A percentile compares a stretch with the other conserved stretches of the same genome.
Conservation (phyloP, 2,329 filamentous ascomycete species). For the Chaetomium strumarium region DNA sequence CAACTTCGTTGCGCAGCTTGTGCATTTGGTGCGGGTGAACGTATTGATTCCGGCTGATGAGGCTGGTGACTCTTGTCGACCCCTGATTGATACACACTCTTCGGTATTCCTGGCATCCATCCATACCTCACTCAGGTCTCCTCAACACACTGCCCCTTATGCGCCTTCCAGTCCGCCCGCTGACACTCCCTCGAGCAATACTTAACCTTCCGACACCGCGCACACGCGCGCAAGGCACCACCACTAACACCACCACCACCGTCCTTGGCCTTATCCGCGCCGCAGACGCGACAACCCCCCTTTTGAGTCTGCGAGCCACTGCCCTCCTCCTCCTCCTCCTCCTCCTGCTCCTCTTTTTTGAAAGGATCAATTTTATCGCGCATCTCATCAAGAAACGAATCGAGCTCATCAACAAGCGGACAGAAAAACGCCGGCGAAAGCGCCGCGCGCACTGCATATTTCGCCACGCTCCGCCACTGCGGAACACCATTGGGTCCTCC, state of each 20-base stretch:
- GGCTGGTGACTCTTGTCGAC: too few species aligned
- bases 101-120: too few species aligned
- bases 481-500: background rate
- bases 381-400: too few species aligned
- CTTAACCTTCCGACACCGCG: background rate
- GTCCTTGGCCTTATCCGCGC: constrained; percentile 9
- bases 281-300: too few species aligned
- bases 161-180: constrained; percentile 7
- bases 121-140: too few species aligned
- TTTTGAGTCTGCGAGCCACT: background rate
- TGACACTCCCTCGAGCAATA: constrained; percentile 8
- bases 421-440: constrained; percentile 7
- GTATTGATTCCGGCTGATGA: too few species aligned
- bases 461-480: constrained; percentile 3
- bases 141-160: background rate
- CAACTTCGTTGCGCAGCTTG: too few species aligned
- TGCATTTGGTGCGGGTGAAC: too few species aligned
- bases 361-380: background rate
- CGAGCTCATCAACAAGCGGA: background rate
- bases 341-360: too few species aligned
- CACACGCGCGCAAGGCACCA: background rate
- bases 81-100: too few species aligned
- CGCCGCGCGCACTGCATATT: constrained; percentile 3
- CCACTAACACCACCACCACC: too few species aligned
- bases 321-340: background rate